These are phyloP conservation scores for Limonomyces culmigenus DNA, from an alignment of 1,284 basidiomycete species.

Conservation along the genomic window DNA sequence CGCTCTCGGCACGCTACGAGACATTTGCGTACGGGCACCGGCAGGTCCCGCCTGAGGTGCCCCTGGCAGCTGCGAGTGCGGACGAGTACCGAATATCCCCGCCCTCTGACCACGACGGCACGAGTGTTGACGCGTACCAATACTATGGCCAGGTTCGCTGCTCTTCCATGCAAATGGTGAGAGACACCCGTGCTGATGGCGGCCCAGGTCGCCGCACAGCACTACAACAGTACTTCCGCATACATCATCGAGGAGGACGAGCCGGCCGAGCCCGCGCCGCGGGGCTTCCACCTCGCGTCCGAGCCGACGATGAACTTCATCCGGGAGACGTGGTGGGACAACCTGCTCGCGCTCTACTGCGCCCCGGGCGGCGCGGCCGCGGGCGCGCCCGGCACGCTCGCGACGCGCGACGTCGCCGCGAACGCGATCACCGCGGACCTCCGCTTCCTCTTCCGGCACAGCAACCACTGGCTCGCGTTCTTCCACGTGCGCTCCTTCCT, in stretches of 20 bases:
- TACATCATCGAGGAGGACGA: conserved; percentile 6
- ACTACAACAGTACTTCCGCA: background rate
- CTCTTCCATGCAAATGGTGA: background rate
- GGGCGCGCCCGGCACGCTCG: conserved; percentile 17
- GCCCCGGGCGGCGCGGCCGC: conserved; percentile 14
- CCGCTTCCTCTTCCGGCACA: conserved; percentile 44
- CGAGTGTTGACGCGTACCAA: background rate
- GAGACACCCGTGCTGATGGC: background rate
- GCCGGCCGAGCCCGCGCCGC: conserved; percentile 19
- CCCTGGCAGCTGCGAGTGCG: background rate
- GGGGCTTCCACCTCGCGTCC: conserved; percentile 15
- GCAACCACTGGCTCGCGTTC: conserved; percentile 57
- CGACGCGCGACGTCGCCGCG: conserved; percentile 26
- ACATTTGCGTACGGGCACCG: background rate
- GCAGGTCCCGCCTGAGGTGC: background rate
- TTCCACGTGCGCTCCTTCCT: conserved; percentile 55
- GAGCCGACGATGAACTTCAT: conserved; percentile 47
- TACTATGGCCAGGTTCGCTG: background rate
- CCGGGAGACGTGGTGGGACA: conserved; percentile 67
- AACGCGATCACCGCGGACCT: conserved; percentile 36
- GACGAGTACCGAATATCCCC: background rate
- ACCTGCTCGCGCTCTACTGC: conserved; percentile 37
- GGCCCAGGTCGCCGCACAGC: conserved; percentile 7
- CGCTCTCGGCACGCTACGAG: background rate
- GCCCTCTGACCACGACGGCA: background rate